Base-by-base conservation (phyloP, 805 yeast genomes). In the Candida caryicola region DNA sequence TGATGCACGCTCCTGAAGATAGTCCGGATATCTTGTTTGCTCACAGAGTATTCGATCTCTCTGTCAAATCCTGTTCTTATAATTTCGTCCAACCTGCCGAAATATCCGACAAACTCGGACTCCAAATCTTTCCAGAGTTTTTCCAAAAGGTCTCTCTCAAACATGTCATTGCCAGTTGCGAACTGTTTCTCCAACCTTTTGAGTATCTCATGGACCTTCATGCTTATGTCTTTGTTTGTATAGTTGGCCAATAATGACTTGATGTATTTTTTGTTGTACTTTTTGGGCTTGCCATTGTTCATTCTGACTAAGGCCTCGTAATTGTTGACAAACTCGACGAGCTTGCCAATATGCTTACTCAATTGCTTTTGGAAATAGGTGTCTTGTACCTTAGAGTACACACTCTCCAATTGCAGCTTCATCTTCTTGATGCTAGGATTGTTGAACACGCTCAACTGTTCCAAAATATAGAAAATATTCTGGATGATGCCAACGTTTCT, bases 101-200 rank as follows among this genome's bases (percentile, higher is more conserved):
- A 77, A 17, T 77, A 65, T 5, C 73, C 68, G 15, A 76, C 73
- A 47, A 80, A 81, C 45, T 79, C 77, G 15, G 77, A 79, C 47
- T 82, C 87, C 41, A 85, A 62, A 14, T 84, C 79, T 12, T 72
- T 66, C 93, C 95, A 82, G 39, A 87, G 70, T 51, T 73, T 76
- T 27, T 75, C 79, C 28, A 80, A 61, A 29, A 86, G 55, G 31
- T 73, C 78, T 33, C 67, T 71, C 50, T 79, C 84, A 43, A 71
- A 62, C 41, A 67, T 71, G 23, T 65, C 55, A 44, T 55, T 34
- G 44, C 74, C 56, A 31, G 58, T 42, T 45, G 60, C 42, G 43
- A 80, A 77, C 50, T 85, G 85, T 36, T 67, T 63, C 21, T 74
- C 74, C 38, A 90, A 72, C 33, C 78, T 76, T 32, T 67, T 62